Base-by-base conservation (phyloP, 306 rosid genomes). In the Quercus wislizeni region DNA sequence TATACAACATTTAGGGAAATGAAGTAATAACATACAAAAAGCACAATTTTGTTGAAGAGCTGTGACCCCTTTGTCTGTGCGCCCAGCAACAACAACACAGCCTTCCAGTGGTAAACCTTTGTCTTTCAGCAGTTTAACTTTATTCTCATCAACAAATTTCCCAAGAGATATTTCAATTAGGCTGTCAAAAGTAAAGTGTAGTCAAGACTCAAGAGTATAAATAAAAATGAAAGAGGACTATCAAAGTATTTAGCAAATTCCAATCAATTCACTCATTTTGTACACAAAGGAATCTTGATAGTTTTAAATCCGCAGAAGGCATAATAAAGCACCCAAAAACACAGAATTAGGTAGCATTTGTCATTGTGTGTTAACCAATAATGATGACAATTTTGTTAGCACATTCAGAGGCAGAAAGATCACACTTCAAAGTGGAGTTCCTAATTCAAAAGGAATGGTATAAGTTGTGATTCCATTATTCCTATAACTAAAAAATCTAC, bases 41-140 rank as follows among this genome's bases (percentile, higher is more conserved):
- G 96, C 86, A 82, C 98, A 95, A 78, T 92, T 95, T 91, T 95
- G 99, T 76, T 82, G 89, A 79, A 95, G 85, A 76, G 89, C 99
- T 58, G 99, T 91, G 51, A 95, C 99, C 57, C 98, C 99, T 81
- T 95, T 95, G 91, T 95, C 99, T 68, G 99, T 95, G 63, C 99
- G 97, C 56, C 99, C 99, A 27, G 99, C 99, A 79, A 95, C 99
- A 71, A 55, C 4, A 79, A 87, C 88, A 80, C 92, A 87, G 3
- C 91, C 97, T 87, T 92, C 93, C 69, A 93, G 20, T 4, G 96
- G 97, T 68, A 91, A 83, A 72, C 96, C 88, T 87, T 87, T 95
- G 75, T 85, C 90, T 79, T 80, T 80, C 69, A 94, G 89, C 80
- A 78, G 80, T 63, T 85, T 88, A 28, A 87, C 86, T 91, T 95